These are phyloP conservation scores for Cystobasidium slooffiae DNA, from an alignment of 1,284 basidiomycete species.

Conservation along the genomic window DNA sequence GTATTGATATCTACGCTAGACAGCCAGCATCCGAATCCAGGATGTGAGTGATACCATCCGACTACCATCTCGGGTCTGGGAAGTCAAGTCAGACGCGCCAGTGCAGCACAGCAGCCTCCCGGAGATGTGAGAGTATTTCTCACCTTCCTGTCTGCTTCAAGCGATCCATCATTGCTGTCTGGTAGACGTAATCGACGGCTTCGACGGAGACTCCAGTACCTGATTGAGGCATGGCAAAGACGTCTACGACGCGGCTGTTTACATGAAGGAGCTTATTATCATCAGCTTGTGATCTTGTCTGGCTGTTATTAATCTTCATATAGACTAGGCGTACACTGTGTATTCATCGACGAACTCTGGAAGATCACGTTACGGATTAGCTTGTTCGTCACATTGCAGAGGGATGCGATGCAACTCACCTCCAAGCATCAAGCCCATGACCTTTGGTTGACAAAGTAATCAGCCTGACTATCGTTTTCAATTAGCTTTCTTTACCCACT, in stretches of 20 bases:
- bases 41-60: conserved; percentile 99
- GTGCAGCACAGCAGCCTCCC: neutral
- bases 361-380: conserved; percentile 20
- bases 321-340: conserved; percentile 64
- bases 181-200: conserved; percentile 98
- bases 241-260: conserved; percentile 84
- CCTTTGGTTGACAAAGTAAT: neutral
- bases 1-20: conserved; percentile 99
- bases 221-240: conserved; percentile 99
- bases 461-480: neutral
- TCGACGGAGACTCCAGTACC: conserved; percentile 98
- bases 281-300: neutral
- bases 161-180: conserved; percentile 99
- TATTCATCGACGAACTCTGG: conserved; percentile 96
- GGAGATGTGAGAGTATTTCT: conserved; percentile 54
- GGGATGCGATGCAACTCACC: neutral
- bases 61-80: conserved; percentile 94
- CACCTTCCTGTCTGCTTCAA: conserved; percentile 97
- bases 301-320: conserved; percentile 2
- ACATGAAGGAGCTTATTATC: conserved; percentile 30
- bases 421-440: conserved; percentile 94
- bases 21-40: conserved; percentile 99
- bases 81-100: conserved; percentile 7
- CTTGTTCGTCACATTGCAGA: neutral
- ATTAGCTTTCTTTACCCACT: conserved; percentile 63